Evolutionary conservation across 176 grass and related monocot species (phyloP).

Genomic region (Oryza nivara): DNA sequence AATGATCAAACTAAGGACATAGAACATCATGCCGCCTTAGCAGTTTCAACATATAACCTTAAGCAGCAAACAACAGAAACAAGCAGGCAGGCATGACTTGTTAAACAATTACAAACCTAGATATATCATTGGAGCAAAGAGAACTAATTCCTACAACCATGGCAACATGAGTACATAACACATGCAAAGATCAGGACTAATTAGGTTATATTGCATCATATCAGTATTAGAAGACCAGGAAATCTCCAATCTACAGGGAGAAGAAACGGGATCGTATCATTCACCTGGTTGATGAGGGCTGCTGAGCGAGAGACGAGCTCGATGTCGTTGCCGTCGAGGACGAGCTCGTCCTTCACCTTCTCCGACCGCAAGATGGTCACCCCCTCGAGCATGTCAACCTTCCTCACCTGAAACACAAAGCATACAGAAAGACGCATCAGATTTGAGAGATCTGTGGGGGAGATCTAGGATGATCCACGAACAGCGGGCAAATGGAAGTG

Average conservation of each 20-base stretch:
- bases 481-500: not conserved
- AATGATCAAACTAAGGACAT: not conserved
- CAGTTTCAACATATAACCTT: not conserved
- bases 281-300: constrained; percentile 92
- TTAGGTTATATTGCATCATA: not conserved
- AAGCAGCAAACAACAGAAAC: not conserved
- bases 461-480: not conserved
- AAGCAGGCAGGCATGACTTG: not conserved
- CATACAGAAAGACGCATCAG: not conserved
- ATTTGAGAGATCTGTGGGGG: not conserved
- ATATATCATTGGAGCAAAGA: not conserved
- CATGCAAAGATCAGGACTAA: not conserved
- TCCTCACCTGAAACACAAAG: constrained; percentile 52
- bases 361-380: constrained; percentile 77
- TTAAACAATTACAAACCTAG: not conserved
- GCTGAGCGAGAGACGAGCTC: constrained; percentile 85
- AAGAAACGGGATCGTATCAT: not conserved
- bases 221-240: not conserved
- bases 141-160: not conserved
- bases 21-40: not conserved
- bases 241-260: not conserved
- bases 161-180: not conserved
- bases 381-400: constrained; percentile 88
- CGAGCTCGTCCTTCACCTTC: constrained; percentile 96
- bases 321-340: constrained; percentile 87